phyloP scores from a whole-genome alignment of 225 moss, liverwort and hornwort species.

The Bryum argenteum region DNA sequence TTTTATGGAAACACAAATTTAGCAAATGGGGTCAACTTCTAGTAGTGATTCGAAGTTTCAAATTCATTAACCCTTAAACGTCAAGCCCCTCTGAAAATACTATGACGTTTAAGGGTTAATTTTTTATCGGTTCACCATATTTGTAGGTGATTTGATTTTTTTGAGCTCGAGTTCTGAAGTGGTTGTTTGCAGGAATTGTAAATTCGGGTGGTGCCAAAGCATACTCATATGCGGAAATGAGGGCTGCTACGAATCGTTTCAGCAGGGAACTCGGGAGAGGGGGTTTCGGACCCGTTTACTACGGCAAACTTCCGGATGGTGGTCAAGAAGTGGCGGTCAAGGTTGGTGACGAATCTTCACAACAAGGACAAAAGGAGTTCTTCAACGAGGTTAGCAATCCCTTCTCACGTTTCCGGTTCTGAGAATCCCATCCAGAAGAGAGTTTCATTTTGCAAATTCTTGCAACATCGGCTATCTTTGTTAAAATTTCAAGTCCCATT shows the following conservation, averaged over 20 bases:
- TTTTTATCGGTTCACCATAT: no score
- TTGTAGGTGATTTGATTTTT: no score
- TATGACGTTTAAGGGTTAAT: neutral
- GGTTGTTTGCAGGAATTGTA: neutral
- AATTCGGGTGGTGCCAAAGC: slow-evolving; percentile 7
- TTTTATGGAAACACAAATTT: no score
- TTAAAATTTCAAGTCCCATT: no score
- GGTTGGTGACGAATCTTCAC: slow-evolving; percentile 25
- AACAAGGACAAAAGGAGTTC: slow-evolving; percentile 37
- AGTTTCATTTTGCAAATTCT: no score
- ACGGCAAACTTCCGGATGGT: slow-evolving; percentile 34
- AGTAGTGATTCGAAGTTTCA: neutral
- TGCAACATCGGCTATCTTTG: no score
- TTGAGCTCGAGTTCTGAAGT: no score
- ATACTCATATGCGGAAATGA: slow-evolving; percentile 29
- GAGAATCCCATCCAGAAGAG: no score
- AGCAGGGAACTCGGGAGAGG: slow-evolving; percentile 32
- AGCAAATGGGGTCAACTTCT: no score
- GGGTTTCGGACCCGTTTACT: slow-evolving; percentile 24
- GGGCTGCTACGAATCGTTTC: slow-evolving; percentile 31
- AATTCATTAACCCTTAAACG: no score
- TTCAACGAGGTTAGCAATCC: slow-evolving; percentile 34
- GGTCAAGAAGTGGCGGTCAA: slow-evolving; percentile 52
- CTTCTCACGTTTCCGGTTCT: no score
- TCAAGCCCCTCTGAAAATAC: no score